A percentile compares a stretch with the other conserved stretches of the same genome.
Conservation (phyloP, 305 asterid genomes). For the Fraxinus angustifolia region DNA sequence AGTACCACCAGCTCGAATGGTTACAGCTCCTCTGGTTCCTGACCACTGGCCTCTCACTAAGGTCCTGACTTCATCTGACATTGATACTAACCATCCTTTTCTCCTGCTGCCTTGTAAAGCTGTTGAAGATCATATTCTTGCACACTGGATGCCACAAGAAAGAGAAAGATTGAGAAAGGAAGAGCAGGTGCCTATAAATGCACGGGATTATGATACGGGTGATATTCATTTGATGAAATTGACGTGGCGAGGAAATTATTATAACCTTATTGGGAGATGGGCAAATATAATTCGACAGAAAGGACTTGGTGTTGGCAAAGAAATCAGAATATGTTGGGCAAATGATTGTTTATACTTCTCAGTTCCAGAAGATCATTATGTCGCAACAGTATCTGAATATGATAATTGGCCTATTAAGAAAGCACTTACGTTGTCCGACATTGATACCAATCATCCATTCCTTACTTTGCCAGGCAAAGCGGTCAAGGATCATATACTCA, state of each 20-base stretch:
- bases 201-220: constrained; percentile 44
- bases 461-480: constrained; percentile 52
- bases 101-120: too few relatives aligned
- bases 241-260: too few relatives aligned
- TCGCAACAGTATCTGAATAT: constrained; percentile 28
- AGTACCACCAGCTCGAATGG: too few relatives aligned
- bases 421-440: constrained; percentile 46
- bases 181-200: constrained; percentile 42
- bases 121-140: too few relatives aligned
- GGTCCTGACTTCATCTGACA: too few relatives aligned
- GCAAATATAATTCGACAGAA: constrained; percentile 44
- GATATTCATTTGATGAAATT: constrained; percentile 24
- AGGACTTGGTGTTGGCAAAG: constrained; percentile 49
- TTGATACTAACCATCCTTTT: too few relatives aligned
- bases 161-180: constrained; percentile 22
- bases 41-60: too few relatives aligned
- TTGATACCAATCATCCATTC: constrained; percentile 50
- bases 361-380: constrained; percentile 36
- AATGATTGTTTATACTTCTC: constrained; percentile 14
- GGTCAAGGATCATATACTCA: constrained; percentile 43
- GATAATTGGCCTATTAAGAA: constrained; percentile 48
- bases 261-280: constrained; percentile 15
- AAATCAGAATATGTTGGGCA: constrained; percentile 41
- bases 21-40: too few relatives aligned
- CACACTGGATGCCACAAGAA: too few relatives aligned